Conservation (phyloP, 805 yeast genomes). For the Kodamaea restingae region DNA sequence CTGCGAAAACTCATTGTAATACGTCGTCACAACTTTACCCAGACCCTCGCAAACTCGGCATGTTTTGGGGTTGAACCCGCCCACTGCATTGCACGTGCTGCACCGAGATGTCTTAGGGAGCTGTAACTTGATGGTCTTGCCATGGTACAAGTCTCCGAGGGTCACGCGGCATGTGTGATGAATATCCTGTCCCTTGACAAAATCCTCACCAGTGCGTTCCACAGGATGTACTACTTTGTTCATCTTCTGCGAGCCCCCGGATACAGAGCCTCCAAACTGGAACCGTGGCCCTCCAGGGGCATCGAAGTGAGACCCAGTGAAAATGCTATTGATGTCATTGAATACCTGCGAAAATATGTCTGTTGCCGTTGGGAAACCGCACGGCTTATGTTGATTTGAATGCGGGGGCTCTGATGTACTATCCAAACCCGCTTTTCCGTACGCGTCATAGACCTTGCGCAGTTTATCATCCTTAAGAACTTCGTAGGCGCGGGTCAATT, state of each 20-base stretch:
- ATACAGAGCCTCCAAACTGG: constrained; percentile 10
- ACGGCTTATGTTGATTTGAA: constrained; percentile 3
- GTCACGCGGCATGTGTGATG: constrained; percentile 51
- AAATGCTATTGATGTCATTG: constrained; percentile 29
- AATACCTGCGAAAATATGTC: constrained; percentile 37
- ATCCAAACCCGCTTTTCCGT: constrained; percentile 45
- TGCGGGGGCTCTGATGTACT: constrained; percentile 16
- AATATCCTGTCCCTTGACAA: constrained; percentile 49
- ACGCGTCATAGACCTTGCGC: constrained; percentile 49
- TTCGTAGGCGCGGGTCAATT: constrained; percentile 64
- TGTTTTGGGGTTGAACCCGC: constrained; percentile 39
- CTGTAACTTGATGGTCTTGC: constrained; percentile 53
- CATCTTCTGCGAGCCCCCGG: constrained; percentile 8
- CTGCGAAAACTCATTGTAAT: constrained; percentile 42
- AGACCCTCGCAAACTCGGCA: constrained; percentile 42
- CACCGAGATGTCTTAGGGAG: constrained; percentile 51
- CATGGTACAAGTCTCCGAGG: constrained; percentile 53
- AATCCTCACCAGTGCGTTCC: constrained; percentile 8
- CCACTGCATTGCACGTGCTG: constrained; percentile 47
- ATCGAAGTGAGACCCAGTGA: constrained; percentile 12
- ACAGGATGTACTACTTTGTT: constrained; percentile 22
- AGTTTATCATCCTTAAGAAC: constrained; percentile 45
- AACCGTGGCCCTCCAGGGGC: constrained; percentile 3
- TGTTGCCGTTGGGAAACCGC: constrained; percentile 14
- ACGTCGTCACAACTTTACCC: constrained; percentile 43